phyloP scores from a whole-genome alignment of 768 basidiomycete species.

The Russula dissimulans region DNA sequence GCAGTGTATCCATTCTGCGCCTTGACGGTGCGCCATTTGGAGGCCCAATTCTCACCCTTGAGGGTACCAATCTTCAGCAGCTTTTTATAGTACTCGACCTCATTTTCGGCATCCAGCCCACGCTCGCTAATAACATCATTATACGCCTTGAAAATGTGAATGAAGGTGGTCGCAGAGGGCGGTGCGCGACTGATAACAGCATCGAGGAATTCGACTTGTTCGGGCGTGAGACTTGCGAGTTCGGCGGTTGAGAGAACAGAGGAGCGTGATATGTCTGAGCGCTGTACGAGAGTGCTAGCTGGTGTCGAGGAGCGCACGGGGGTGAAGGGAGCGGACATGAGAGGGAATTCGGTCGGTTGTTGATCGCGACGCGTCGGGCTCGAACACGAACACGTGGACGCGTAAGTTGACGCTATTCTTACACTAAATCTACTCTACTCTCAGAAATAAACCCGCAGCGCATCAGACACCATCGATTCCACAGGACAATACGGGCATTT shows the following conservation, averaged over 20 bases:
- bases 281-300: slow-evolving; percentile 17
- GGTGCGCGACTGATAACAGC: slow-evolving; percentile 63
- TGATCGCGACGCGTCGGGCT: not conserved
- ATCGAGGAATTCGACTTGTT: slow-evolving; percentile 65
- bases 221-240: slow-evolving; percentile 25
- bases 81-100: slow-evolving; percentile 75
- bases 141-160: slow-evolving; percentile 79
- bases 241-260: slow-evolving; percentile 21
- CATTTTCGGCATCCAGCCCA: slow-evolving; percentile 65
- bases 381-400: not conserved
- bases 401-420: not conserved
- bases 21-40: slow-evolving; percentile 73
- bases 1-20: slow-evolving; percentile 37
- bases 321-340: slow-evolving; percentile 27
- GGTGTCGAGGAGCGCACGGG: slow-evolving; percentile 28
- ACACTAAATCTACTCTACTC: no score
- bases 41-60: slow-evolving; percentile 71
- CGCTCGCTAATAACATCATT: slow-evolving; percentile 67
- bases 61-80: slow-evolving; percentile 75
- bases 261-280: slow-evolving; percentile 22
- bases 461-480: slow-evolving; percentile 52
- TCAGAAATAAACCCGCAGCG: slow-evolving; percentile 61
- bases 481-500: slow-evolving; percentile 96
- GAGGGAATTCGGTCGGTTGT: not conserved
- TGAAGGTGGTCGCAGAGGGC: slow-evolving; percentile 61